Evolutionary conservation across 2,329 filamentous ascomycete genomes (phyloP), one percentile per base, ranked within the genome.

Genomic region (Cladosporium cucumerinum): DNA sequence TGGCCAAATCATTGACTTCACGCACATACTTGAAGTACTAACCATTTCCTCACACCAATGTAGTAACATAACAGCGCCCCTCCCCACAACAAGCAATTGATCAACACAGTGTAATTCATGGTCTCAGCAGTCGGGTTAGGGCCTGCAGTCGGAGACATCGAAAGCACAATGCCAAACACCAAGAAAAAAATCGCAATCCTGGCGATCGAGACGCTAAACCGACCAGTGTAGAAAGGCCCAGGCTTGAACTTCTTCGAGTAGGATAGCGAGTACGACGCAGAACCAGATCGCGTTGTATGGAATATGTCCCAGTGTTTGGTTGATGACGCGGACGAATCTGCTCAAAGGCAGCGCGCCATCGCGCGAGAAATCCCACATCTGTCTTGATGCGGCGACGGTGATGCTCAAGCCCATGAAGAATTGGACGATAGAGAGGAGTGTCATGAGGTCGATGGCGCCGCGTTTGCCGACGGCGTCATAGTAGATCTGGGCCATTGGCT

Each of bases 61-160:
- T 79, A 79, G 71, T 87, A 88, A 73, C 88, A 88, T 0, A 78
- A 58, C 69, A 86, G 72, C 0, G 82, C 80, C 1, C 85, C 84
- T 16, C 82, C 76, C 86, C 86, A 88, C 1, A 88, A 82, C 4
- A 82, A 81, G 36, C 79, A 79, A 67, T 87, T 87, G 66, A 89
- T 85, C 0, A 87, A 86, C 2, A 87, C 80, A 0, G 86, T 87
- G 71, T 88, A 88, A 69, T 88, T 89, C 86, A 88, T 88, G 18
- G 75, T 75, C 48, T 81, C 67, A 0, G 79, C 72, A 8, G 77
- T 79, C 1, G 85, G 85, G 69, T 82, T 76, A 30, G 86, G 85
- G 0, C 85, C 86, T 4, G 77, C 78, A 14, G 76, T 78, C 0
- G 86, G 86, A 71, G 88, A 86, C 85, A 88, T 87, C 61, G 79